These are phyloP conservation scores for Uromyces viciae-fabae DNA, from an alignment of 1,284 basidiomycete species.

Conservation along the genomic window DNA sequence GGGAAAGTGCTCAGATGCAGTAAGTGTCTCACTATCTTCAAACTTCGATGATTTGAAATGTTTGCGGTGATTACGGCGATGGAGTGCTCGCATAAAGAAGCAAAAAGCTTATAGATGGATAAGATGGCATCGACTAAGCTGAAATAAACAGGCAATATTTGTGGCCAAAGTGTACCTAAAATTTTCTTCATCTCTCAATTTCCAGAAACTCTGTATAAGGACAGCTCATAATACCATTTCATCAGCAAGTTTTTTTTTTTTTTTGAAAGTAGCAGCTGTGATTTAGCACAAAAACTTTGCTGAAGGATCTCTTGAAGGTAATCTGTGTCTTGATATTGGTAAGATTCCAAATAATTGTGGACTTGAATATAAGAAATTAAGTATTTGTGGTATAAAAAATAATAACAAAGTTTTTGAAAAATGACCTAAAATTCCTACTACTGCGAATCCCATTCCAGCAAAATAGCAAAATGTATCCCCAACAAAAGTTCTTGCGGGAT, in stretches of 20 bases:
- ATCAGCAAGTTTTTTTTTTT: too few species aligned
- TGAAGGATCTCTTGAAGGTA: conserved; percentile 73
- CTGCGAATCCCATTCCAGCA: conserved; percentile 93
- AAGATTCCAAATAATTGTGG: conserved; percentile 93
- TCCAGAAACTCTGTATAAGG: too few species aligned
- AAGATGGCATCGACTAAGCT: conserved; percentile 45
- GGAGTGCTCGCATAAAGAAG: conserved; percentile 46
- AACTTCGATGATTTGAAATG: conserved; percentile 32
- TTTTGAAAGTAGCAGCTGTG: too few species aligned
- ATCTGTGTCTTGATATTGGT: conserved; percentile 85
- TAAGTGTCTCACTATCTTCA: conserved; percentile 31
- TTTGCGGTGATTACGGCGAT: conserved; percentile 37
- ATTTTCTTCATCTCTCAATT: too few species aligned
- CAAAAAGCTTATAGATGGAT: conserved; percentile 48
- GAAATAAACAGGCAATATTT: conserved; percentile 34
- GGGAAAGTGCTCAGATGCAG: conserved; percentile 49
- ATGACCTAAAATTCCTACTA: conserved; percentile 91
- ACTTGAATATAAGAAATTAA: conserved; percentile 91
- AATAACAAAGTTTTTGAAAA: conserved; percentile 93
- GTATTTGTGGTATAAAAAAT: conserved; percentile 96
- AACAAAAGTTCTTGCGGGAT: conserved; percentile 87
- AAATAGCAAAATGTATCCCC: conserved; percentile 98
- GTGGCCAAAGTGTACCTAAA: too few species aligned
- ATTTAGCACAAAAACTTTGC: conserved; percentile 65
- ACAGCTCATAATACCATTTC: too few species aligned